phyloP scores from a whole-genome alignment of 805 yeast genomes.

The Yarrowia bubula region DNA sequence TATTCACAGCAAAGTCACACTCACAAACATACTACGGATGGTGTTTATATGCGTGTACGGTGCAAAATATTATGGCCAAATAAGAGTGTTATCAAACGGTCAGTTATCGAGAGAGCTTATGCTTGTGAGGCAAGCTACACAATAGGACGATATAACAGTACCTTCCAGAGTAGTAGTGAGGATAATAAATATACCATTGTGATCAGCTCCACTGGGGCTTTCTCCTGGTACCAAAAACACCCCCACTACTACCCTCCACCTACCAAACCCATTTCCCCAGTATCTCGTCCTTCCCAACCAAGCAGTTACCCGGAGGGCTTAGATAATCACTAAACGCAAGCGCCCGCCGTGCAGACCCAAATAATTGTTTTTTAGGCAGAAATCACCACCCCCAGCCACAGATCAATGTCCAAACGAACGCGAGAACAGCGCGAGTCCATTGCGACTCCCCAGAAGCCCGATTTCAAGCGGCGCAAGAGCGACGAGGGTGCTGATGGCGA shows the following conservation, averaged over 20 bases:
- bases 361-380: background rate
- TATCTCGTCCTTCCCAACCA: background rate
- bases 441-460: background rate
- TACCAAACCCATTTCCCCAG: background rate
- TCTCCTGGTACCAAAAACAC: no score
- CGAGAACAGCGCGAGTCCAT: slow-evolving; percentile 28
- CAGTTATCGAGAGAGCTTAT: no score
- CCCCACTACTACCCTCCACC: background rate
- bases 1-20: no score
- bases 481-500: slow-evolving; percentile 10
- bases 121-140: no score
- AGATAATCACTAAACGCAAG: background rate
- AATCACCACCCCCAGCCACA: no score
- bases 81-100: no score
- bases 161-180: no score
- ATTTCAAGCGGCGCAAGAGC: slow-evolving; percentile 12
- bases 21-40: no score
- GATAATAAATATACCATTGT: background rate
- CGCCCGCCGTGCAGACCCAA: background rate
- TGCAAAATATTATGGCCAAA: no score
- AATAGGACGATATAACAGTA: no score
- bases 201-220: background rate
- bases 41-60: no score
- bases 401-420: slow-evolving; percentile 21
- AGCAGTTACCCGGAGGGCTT: slow-evolving; percentile 14